These are phyloP conservation scores for Geum urbanum DNA, from an alignment of 306 rosid species.

Conservation along the genomic window DNA sequence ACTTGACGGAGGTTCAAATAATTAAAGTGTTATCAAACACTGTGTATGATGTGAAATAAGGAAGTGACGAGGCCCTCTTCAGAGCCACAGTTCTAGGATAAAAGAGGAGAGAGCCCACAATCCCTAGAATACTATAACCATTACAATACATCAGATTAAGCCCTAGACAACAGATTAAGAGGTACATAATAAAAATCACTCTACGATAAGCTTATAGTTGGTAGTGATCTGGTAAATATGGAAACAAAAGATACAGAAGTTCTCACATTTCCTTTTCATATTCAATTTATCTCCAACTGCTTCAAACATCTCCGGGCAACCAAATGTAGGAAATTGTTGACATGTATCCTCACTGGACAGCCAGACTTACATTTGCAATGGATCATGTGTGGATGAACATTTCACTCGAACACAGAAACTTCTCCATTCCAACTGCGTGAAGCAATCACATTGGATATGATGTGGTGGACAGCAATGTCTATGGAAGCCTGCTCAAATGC, in stretches of 20 bases:
- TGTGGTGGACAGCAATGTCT: conserved; percentile 73
- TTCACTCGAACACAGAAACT: conserved; percentile 59
- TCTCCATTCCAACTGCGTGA: conserved; percentile 84
- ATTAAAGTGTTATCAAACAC: neutral
- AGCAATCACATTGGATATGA: conserved; percentile 65
- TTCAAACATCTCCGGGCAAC: neutral
- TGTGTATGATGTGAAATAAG: conserved; percentile 3
- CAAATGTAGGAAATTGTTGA: neutral
- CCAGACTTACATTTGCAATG: conserved; percentile 1
- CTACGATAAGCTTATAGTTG: neutral
- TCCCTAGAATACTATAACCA: neutral
- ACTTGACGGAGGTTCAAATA: neutral
- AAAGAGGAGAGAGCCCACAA: neutral
- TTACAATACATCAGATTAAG: neutral
- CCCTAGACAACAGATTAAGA: neutral
- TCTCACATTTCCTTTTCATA: neutral
- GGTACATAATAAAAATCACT: neutral
- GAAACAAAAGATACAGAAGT: neutral
- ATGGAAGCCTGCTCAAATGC: conserved; percentile 67
- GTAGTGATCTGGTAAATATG: neutral
- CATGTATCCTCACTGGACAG: neutral
- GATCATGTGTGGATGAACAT: neutral
- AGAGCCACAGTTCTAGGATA: neutral
- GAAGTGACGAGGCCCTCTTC: neutral
- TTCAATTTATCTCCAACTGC: neutral